Evolutionary conservation across 192 early-diverging fungal species (phyloP), one percentile per base, ranked within the genome.

Genomic region (Coemansia erecta): DNA sequence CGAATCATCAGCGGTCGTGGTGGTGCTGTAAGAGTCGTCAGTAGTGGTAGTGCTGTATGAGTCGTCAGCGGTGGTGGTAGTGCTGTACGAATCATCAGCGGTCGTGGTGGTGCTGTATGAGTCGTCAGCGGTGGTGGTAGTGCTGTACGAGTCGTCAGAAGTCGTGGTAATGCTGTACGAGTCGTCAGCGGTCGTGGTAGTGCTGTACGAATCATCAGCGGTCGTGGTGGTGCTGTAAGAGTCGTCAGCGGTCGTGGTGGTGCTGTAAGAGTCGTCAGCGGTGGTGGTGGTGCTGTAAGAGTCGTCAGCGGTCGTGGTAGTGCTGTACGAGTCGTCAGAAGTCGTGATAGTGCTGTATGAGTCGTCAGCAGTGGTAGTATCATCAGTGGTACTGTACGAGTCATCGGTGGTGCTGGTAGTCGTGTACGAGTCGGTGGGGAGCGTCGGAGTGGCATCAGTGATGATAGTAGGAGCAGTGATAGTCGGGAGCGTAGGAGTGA

Each of bases 381-480:
- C 9, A 18, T n/a, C 17, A 9, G 45, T 47, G 2, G 45, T 19
- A 47, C 21, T 21, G 42, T 44, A n/a, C 15, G n/a, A n/a, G 17
- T 47, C 45, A 47, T n/a, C 45, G n/a, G 45, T 18, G 2, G 45
- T 44, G 6, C 14, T 47, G 7, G 45, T 47, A 2, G 45, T 47
- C 7, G 45, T 19, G 17, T 47, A 47, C 7, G n/a, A 7, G 3
- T 47, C 45, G 15, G 18, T 21, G 18, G 47, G 24, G 8, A 23
- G 24, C 11, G 47, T 24, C 8, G 47, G 24, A 23, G 21, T 26
- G 11, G 2, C 47, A 26, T 49, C 22, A 24, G 47, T 10, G 47
- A 19, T 49, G 47, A 17, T 24, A 23, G 47, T n/a, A 8, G 45
- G 47, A 49, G 47, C 47, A 19, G 47, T 49, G 22, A 49, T 49